A percentile compares a stretch with the other conserved stretches of the same genome.
Evolutionary conservation across 768 basidiomycete genomes (phyloP).

Genomic region (Gloeophyllum trabeum): DNA sequence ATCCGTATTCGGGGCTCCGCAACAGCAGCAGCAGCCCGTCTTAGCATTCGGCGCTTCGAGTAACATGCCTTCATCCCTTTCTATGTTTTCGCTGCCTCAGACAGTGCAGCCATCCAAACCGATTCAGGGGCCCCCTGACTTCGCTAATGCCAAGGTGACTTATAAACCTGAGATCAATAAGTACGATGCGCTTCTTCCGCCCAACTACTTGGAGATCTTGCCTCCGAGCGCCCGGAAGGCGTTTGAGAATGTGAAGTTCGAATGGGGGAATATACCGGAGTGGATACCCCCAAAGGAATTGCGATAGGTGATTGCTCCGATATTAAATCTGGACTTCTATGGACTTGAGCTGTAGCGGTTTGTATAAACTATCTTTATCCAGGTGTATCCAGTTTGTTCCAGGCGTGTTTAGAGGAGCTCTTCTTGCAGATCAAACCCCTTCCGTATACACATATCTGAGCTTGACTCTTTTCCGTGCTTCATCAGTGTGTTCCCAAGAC

Average conservation of each 20-base stretch:
- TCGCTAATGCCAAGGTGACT: conserved; percentile 20
- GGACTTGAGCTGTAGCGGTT: too few species aligned
- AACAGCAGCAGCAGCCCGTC: not conserved
- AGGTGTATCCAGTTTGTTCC: too few species aligned
- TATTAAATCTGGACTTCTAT: too few species aligned
- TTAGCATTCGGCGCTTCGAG: conserved; percentile 8
- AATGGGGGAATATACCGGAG: conserved; percentile 62
- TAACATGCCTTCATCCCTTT: too few species aligned
- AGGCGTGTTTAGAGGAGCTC: too few species aligned
- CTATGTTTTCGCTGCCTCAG: conserved; percentile 7
- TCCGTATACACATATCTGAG: too few species aligned
- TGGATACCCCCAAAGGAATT: conserved; percentile 61
- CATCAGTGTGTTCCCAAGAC: too few species aligned
- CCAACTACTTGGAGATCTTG: conserved; percentile 44
- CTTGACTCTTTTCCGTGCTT: too few species aligned
- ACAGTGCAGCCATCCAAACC: conserved; percentile 9
- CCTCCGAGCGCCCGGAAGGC: conserved; percentile 39
- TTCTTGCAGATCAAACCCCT: too few species aligned
- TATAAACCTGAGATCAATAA: conserved; percentile 38
- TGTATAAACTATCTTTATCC: too few species aligned
- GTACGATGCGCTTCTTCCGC: conserved; percentile 45
- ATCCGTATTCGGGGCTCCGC: conserved; percentile 6
- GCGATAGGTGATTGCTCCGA: too few species aligned
- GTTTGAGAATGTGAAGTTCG: conserved; percentile 46
- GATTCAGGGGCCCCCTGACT: conserved; percentile 18